These are phyloP conservation scores for Turnera subulata DNA, from an alignment of 345 rosid genomes.

Conservation along the genomic window DNA sequence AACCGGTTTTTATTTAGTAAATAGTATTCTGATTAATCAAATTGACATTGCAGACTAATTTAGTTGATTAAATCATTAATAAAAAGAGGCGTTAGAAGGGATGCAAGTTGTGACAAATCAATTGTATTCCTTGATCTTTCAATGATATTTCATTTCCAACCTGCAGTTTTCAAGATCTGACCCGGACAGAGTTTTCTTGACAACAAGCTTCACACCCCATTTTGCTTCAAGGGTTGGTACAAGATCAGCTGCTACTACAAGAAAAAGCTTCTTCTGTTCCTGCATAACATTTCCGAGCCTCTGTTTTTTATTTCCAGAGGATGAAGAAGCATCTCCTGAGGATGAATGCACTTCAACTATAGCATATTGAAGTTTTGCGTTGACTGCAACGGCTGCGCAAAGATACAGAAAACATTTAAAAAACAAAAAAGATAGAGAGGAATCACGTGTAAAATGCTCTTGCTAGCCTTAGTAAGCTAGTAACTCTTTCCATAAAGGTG, in stretches of 20 bases:
- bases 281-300: conserved; percentile 60
- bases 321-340: conserved; percentile 37
- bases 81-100: neutral
- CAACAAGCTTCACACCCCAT: conserved; percentile 70
- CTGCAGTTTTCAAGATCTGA: conserved; percentile 91
- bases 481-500: neutral
- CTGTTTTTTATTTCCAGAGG: conserved; percentile 42
- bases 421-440: neutral
- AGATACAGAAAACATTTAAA: conserved; percentile 6
- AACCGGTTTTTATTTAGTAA: conserved; percentile 8
- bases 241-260: conserved; percentile 80
- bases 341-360: conserved; percentile 58
- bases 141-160: conserved; percentile 32
- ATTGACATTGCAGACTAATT: neutral
- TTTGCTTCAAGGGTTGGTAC: conserved; percentile 71
- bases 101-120: neutral
- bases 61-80: neutral
- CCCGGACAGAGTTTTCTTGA: conserved; percentile 63
- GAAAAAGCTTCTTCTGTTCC: conserved; percentile 50
- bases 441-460: neutral
- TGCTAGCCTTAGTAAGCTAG: neutral
- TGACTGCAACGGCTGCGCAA: conserved; percentile 85
- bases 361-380: conserved; percentile 84
- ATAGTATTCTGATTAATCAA: conserved; percentile 6
- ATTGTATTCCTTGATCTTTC: neutral